Evolutionary conservation across 2,329 filamentous ascomycete species (phyloP).

Genomic region (Immersiporthe knoxdaviesiana): DNA sequence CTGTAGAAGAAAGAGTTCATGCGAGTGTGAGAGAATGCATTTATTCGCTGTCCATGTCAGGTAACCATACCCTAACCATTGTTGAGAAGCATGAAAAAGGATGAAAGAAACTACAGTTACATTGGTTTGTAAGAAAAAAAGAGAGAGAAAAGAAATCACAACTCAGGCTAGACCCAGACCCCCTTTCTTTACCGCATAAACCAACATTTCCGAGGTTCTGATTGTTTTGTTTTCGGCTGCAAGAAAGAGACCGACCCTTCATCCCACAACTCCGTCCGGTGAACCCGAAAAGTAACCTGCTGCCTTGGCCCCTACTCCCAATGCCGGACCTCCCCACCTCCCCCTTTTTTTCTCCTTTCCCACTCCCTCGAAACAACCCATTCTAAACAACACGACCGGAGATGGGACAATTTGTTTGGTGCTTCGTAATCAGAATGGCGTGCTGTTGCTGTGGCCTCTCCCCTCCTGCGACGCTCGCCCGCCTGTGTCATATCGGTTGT

Average conservation of each 20-base stretch:
- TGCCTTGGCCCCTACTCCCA: background rate
- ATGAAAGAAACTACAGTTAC: constrained; percentile 26
- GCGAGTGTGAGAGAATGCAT: constrained; percentile 19
- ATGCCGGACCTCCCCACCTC: too few relatives aligned
- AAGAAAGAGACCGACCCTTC: background rate
- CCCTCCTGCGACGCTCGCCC: background rate
- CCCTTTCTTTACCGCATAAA: background rate
- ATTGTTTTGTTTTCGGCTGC: background rate
- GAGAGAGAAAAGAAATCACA: background rate
- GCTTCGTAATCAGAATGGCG: background rate
- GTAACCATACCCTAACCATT: constrained; percentile 22
- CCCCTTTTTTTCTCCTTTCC: background rate
- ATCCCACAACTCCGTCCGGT: constrained; percentile 29
- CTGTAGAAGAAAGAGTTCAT: background rate
- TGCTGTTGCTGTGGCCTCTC: background rate
- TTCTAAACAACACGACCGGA: background rate
- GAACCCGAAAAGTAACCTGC: constrained; percentile 21
- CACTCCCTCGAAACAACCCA: background rate
- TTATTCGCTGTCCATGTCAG: constrained; percentile 27
- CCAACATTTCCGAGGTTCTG: background rate
- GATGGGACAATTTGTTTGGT: background rate
- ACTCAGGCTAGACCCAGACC: background rate
- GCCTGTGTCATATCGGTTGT: background rate
- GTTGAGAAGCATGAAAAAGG: constrained; percentile 15
- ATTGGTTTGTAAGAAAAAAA: constrained; percentile 11